Conservation (phyloP, 1,284 basidiomycete genomes). For the Fomitopsis schrenkii region DNA sequence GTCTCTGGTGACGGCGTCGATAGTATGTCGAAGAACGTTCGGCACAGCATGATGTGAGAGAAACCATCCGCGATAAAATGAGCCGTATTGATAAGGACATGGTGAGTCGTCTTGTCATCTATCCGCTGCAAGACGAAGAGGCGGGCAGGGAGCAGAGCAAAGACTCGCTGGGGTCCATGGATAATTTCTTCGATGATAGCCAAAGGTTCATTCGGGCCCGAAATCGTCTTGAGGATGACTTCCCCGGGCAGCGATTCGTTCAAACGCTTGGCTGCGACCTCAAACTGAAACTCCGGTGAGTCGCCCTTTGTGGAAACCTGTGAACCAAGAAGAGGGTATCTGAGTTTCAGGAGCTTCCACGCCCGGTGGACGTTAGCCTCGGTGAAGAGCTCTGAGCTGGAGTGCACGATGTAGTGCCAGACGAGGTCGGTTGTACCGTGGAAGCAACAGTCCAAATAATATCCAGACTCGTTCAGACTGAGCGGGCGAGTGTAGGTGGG, state of each 20-base stretch:
- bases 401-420: slow-evolving; percentile 32
- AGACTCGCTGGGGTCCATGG: slow-evolving; percentile 10
- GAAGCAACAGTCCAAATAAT: slow-evolving; percentile 42
- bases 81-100: slow-evolving; percentile 39
- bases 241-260: slow-evolving; percentile 29
- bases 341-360: slow-evolving; percentile 41
- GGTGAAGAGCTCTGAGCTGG: slow-evolving; percentile 18
- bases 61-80: slow-evolving; percentile 50
- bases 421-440: slow-evolving; percentile 43
- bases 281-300: slow-evolving; percentile 30
- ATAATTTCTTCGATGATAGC: slow-evolving; percentile 8
- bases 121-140: slow-evolving; percentile 10
- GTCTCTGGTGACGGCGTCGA: slow-evolving; percentile 17
- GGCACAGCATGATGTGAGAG: slow-evolving; percentile 36
- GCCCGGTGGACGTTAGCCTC: slow-evolving; percentile 32
- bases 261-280: slow-evolving; percentile 34
- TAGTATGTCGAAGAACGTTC: slow-evolving; percentile 43
- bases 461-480: slow-evolving; percentile 37
- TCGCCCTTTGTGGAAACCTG: slow-evolving; percentile 28
- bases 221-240: slow-evolving; percentile 27
- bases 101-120: slow-evolving; percentile 25
- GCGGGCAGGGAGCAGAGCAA: slow-evolving; percentile 14
- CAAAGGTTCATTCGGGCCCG: slow-evolving; percentile 29
- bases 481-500: slow-evolving; percentile 29
- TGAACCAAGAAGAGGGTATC: slow-evolving; percentile 44